Evolutionary conservation across 805 yeast species (phyloP).

Genomic region (Ogataea trehaloabstinens): DNA sequence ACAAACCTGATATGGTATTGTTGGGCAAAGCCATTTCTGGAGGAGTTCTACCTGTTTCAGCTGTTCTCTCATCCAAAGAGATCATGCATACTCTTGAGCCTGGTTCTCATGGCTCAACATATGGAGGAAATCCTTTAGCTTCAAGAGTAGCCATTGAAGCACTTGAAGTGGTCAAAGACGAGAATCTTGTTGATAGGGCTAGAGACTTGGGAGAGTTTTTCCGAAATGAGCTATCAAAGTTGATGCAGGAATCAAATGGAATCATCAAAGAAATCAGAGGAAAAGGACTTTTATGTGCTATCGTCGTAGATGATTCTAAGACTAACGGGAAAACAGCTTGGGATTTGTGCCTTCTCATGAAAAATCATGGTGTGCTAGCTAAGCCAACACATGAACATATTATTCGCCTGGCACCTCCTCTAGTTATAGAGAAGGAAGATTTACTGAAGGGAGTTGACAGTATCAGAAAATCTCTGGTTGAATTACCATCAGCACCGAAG

Average conservation of each 20-base stretch:
- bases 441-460: constrained; percentile 75
- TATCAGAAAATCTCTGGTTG: constrained; percentile 58
- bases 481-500: constrained; percentile 53
- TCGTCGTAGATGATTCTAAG: constrained; percentile 82
- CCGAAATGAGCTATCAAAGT: constrained; percentile 52
- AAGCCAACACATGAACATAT: constrained; percentile 96
- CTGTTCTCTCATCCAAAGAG: constrained; percentile 85
- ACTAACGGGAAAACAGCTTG: constrained; percentile 91
- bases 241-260: constrained; percentile 52
- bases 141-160: constrained; percentile 94
- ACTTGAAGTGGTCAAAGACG: constrained; percentile 83
- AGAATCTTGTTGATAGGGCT: constrained; percentile 79
- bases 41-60: constrained; percentile 90
- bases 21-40: constrained; percentile 96
- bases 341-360: constrained; percentile 91
- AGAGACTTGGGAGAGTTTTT: constrained; percentile 66
- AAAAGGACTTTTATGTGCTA: constrained; percentile 82
- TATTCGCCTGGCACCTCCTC: constrained; percentile 94
- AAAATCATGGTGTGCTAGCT: constrained; percentile 84
- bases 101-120: constrained; percentile 97
- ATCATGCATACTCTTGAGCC: constrained; percentile 89
- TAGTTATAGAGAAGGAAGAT: constrained; percentile 87
- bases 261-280: constrained; percentile 70
- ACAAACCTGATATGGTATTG: constrained; percentile 85
- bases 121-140: constrained; percentile 96